Percentiles rank a stretch among this genome's conserved stretches.
Evolutionary conservation across 805 yeast species (phyloP).

Genomic region (Cyberlindnera japonica): DNA sequence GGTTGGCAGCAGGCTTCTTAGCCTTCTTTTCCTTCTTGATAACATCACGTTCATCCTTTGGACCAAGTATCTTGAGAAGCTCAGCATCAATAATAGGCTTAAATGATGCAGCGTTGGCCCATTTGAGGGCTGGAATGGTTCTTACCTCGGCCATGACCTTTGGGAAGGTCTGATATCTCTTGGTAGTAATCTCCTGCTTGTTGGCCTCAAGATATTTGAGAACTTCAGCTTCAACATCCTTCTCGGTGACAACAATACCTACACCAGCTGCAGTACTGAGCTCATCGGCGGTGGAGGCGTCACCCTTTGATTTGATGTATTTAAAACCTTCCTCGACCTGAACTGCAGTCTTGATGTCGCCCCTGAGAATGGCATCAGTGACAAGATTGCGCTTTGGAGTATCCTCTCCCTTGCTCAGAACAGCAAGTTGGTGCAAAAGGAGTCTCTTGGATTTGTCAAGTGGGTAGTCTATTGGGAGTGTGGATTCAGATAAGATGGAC

Average conservation of each 20-base stretch:
- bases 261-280: constrained; percentile 73
- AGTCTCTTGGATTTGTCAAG: constrained; percentile 59
- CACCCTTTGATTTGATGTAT: constrained; percentile 56
- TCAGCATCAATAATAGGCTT: constrained; percentile 84
- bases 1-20: constrained; percentile 35
- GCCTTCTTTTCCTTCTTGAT: constrained; percentile 76
- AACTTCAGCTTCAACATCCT: constrained; percentile 58
- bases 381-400: constrained; percentile 47
- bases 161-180: constrained; percentile 80
- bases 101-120: constrained; percentile 87
- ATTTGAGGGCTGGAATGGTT: constrained; percentile 69
- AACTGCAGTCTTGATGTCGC: constrained; percentile 58
- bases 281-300: constrained; percentile 41
- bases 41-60: constrained; percentile 92
- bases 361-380: constrained; percentile 59
- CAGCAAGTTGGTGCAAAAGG: constrained; percentile 74
- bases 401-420: constrained; percentile 55
- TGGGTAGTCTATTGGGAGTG: constrained; percentile 28
- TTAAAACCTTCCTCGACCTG: constrained; percentile 81
- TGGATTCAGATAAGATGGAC: constrained; percentile 49
- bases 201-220: constrained; percentile 54
- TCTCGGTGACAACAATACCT: constrained; percentile 68
- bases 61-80: constrained; percentile 73
- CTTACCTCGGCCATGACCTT: constrained; percentile 73
- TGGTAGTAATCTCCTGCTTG: constrained; percentile 55